These are phyloP conservation scores for Emericellopsis cladophorae DNA, from an alignment of 2,329 filamentous ascomycete species.

Conservation along the genomic window DNA sequence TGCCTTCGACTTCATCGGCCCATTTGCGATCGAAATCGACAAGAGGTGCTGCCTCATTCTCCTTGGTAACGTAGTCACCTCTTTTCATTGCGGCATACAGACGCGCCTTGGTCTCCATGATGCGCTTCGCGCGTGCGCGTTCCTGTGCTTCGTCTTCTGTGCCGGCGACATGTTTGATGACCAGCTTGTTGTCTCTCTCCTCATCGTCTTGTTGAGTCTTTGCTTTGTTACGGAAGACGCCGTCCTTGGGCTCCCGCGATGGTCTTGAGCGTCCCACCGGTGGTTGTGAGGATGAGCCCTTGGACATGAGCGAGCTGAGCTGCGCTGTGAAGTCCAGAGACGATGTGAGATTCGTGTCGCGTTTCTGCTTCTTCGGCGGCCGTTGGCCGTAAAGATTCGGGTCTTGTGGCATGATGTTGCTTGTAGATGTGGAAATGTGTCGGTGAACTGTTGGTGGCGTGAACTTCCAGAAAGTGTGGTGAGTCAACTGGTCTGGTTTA, in stretches of 20 bases:
- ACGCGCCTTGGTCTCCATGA: conserved; percentile 82
- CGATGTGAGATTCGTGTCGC: conserved; percentile 57
- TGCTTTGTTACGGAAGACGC: conserved; percentile 23
- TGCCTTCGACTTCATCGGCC: conserved; percentile 53
- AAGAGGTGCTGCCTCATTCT: conserved; percentile 53
- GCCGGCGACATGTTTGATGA: conserved; percentile 37
- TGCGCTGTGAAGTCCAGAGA: conserved; percentile 81
- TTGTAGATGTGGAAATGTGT: not conserved
- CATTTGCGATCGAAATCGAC: conserved; percentile 97
- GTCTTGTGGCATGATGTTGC: conserved; percentile 44
- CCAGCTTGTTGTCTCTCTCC: conserved; percentile 32
- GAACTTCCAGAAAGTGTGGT: no score
- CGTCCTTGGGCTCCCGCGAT: conserved; percentile 29
- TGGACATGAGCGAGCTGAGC: conserved; percentile 67
- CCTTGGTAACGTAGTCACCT: conserved; percentile 63
- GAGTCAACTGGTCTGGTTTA: no score
- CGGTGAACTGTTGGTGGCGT: no score
- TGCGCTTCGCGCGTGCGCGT: conserved; percentile 59
- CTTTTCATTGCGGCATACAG: conserved; percentile 84
- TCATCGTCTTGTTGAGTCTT: conserved; percentile 21
- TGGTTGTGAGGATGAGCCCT: conserved; percentile 26
- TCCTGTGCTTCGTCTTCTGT: conserved; percentile 53
- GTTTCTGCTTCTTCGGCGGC: conserved; percentile 55
- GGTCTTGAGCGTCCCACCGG: conserved; percentile 31
- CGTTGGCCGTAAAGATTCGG: conserved; percentile 66